phyloP scores from a whole-genome alignment of 768 basidiomycete genomes.

The Roridomyces roridus region DNA sequence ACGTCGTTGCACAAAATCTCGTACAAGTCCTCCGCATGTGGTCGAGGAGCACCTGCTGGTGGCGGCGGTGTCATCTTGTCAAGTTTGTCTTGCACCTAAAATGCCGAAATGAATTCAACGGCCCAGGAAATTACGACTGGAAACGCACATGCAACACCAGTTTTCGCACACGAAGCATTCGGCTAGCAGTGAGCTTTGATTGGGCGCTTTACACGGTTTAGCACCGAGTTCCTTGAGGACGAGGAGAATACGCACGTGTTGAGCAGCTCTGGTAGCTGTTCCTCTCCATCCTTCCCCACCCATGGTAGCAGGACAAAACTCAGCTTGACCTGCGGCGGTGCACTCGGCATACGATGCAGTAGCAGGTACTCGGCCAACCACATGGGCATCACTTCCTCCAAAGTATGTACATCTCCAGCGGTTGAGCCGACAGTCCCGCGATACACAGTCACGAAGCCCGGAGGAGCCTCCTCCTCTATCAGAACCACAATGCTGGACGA shows the following conservation, averaged over 20 bases:
- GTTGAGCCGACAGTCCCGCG: constrained; percentile 69
- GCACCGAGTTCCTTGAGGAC: neutral
- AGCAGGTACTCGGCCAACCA: constrained; percentile 93
- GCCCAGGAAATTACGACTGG: neutral
- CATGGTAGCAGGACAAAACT: constrained; percentile 91
- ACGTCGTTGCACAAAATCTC: constrained; percentile 90
- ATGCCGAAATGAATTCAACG: neutral
- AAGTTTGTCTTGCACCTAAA: constrained; percentile 87
- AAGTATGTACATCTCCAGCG: constrained; percentile 44
- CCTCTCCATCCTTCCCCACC: constrained; percentile 60
- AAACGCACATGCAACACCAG: constrained; percentile 77
- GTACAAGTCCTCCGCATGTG: constrained; percentile 69
- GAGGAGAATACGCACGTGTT: constrained; percentile 68
- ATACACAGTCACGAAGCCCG: constrained; percentile 80
- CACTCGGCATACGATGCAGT: constrained; percentile 59
- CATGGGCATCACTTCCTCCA: constrained; percentile 83
- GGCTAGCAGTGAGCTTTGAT: constrained; percentile 87
- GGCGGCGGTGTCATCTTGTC: constrained; percentile 57
- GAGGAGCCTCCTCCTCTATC: constrained; percentile 82
- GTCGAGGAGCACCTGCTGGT: constrained; percentile 35
- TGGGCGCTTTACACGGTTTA: too few relatives aligned
- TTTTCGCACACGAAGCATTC: constrained; percentile 86
- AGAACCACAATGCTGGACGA: constrained; percentile 63
- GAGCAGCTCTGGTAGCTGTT: constrained; percentile 79
- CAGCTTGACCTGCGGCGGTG: constrained; percentile 69